Evolutionary conservation across 306 rosid species (phyloP).

Genomic region (Vachellia pachyceras): DNA sequence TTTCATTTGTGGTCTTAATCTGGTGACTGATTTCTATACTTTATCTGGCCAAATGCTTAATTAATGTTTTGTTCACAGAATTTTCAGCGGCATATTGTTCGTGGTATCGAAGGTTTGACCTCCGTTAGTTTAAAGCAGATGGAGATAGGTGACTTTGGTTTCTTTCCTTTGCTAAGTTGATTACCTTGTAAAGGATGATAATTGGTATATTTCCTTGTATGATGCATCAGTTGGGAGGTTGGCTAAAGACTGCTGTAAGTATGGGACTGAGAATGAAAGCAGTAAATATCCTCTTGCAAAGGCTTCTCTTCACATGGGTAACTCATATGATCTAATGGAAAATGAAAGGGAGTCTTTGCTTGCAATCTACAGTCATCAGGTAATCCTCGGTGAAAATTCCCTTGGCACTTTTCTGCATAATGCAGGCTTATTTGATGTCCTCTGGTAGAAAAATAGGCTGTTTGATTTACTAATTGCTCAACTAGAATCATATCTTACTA

Average conservation of each 20-base stretch:
- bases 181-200: constrained; percentile 35
- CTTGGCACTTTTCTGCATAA: constrained; percentile 14
- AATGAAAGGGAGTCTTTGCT: constrained; percentile 70
- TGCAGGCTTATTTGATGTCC: neutral
- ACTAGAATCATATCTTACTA: constrained; percentile 14
- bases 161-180: constrained; percentile 28
- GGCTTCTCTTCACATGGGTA: constrained; percentile 69
- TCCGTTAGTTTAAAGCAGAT: constrained; percentile 82
- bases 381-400: constrained; percentile 50
- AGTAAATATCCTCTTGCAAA: constrained; percentile 56
- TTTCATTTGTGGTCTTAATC: neutral
- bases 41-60: constrained; percentile 31
- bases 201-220: constrained; percentile 35
- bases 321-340: constrained; percentile 62
- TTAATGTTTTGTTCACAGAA: constrained; percentile 54
- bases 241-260: constrained; percentile 79
- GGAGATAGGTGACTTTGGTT: constrained; percentile 69
- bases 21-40: neutral
- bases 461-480: constrained; percentile 20
- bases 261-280: constrained; percentile 65
- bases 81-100: constrained; percentile 86
- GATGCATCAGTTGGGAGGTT: constrained; percentile 71
- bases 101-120: constrained; percentile 72
- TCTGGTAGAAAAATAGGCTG: neutral
- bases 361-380: constrained; percentile 72